Evolutionary conservation across 768 basidiomycete genomes (phyloP), one percentile per base, ranked within the genome.

Genomic region (Boletus rex-veris): DNA sequence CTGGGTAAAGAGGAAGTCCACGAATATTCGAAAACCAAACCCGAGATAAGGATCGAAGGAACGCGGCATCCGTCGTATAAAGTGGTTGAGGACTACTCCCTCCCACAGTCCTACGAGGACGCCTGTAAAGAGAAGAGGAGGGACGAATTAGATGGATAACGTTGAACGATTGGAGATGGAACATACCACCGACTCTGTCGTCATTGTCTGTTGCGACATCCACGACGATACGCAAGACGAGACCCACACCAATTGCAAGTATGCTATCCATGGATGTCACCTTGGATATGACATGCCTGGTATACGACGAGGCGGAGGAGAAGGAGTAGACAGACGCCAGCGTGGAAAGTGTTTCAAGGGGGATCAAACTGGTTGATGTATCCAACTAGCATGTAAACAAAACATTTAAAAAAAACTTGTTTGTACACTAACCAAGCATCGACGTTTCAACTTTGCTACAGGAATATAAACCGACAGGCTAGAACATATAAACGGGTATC

Each of bases 21-120:
- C 73, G 62, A 87, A 82, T 50, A 90, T 76, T n/a, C 89, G 76
- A 47, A 88, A 79, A 35, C 72, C 83, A 54, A 82, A 81, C 14
- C 80, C 85, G 50, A 89, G 71, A 68, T 84, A 88, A 8, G 87
- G 88, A 67, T 90, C 88, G 52, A 76, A 74, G 1, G 87, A 87
- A 50, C 53, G 64, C 31, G 86, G 85, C 69, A 77, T 78, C 65
- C 86, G 86, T 55, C 78, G 79, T 58, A 87, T 69, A 66, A 88
- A 89, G 60, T 90, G 88, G 38, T 82, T 80, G 51, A 88, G 74
- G 36, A 89, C 81, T 24, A 86, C 78, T 45, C 89, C 88, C 69
- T 90, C 88, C 86, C 88, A 90, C 18, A 90, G 73, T 8, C 88
- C 89, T 49, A 91, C 75, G 52, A 90, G 77, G 14, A 84, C 82